Base-by-base conservation (phyloP, 345 rosid genomes). In the Hibiscus mutabilis region DNA sequence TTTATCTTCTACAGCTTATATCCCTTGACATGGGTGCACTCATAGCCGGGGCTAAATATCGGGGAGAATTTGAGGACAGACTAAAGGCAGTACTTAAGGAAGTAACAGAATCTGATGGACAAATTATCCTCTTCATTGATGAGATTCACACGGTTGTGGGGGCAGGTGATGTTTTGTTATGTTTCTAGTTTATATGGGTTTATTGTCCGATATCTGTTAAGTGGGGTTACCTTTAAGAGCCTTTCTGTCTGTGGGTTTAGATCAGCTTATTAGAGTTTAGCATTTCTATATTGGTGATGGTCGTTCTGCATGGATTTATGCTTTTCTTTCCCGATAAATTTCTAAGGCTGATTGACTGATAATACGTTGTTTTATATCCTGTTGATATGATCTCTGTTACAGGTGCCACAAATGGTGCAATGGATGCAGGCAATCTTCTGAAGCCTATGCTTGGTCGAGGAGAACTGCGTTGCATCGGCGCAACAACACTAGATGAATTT, bases 391-490 rank as follows among this genome's bases (percentile, higher is more conserved):
- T 29, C 35, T 33, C 60, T 69, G 51, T 79, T 80, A 82, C 80
- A 96, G 99, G 99, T 83, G 98, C 99, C 22, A 96, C 99, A 70
- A 91, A 85, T 82, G 99, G 99, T 65, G 98, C 99, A 2, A 91
- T 96, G 99, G 99, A 96, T 82, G 99, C 98, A 14, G 97, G 99
- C 68, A 96, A 92, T 81, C 86, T 96, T 71, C 81, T 96, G 86
- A 96, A 96, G 77, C 99, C 99, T 7, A 96, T 96, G 99, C 93
- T 96, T 76, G 98, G 99, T 76, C 82, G 99, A 11, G 99, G 99
- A 35, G 99, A 96, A 79, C 73, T 96, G 76, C 88, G 97, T 19
- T 96, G 99, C 60, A 96, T 96, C 52, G 98, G 98, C 60, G 99
- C 99, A 57, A 92, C 99, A 22, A 96, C 99, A 6, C 82, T 96